Conservation (phyloP, 192 early-diverging fungal genomes). For the Dimargaris xerosporica region DNA sequence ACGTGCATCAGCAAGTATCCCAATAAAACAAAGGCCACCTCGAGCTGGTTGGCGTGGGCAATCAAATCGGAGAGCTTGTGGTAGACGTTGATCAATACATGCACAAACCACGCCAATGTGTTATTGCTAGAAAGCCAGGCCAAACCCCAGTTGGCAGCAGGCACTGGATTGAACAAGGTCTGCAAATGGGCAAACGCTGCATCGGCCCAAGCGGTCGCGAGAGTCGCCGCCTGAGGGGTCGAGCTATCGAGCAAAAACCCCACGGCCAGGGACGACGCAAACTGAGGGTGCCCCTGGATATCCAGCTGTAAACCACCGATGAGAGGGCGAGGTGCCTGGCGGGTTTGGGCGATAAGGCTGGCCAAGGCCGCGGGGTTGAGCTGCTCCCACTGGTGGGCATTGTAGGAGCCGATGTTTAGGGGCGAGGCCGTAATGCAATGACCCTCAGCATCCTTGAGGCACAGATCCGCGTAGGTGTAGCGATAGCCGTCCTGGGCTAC, state of each 20-base stretch:
- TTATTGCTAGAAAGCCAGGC: constrained; percentile 23
- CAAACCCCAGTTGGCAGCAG: constrained; percentile 12
- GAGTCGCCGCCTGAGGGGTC: constrained; percentile 20
- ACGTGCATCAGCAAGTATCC: constrained; percentile 70
- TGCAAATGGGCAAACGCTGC: constrained; percentile 31
- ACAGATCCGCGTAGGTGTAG: constrained; percentile 12
- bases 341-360: background rate
- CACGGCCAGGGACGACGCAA: constrained; percentile 21
- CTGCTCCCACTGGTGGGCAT: background rate
- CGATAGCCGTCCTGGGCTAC: constrained; percentile 4
- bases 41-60: constrained; percentile 52
- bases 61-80: constrained; percentile 48
- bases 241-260: constrained; percentile 39
- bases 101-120: constrained; percentile 34
- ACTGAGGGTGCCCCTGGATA: constrained; percentile 15
- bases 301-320: constrained; percentile 1
- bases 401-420: background rate
- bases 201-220: constrained; percentile 30
- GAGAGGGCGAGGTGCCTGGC: background rate
- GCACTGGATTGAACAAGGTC: constrained; percentile 20
- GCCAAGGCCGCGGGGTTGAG: background rate
- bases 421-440: background rate
- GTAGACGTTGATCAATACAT: constrained; percentile 34
- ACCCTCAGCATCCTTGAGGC: background rate
- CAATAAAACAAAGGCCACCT: constrained; percentile 60